Evolutionary conservation across 768 basidiomycete species (phyloP), one percentile per base, ranked within the genome.

Genomic region (Collybia sordida): DNA sequence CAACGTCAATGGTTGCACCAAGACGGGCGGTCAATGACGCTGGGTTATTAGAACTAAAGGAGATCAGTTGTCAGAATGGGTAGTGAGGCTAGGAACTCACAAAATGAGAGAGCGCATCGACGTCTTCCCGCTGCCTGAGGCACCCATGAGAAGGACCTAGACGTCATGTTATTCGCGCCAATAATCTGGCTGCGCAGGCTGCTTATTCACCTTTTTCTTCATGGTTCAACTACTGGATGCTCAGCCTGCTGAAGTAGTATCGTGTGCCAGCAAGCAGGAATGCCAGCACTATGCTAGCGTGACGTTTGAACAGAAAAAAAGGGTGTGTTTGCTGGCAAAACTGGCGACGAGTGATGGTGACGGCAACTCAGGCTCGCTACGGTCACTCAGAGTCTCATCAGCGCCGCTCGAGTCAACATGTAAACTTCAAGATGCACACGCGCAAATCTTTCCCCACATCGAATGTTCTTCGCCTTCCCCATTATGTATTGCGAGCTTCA

Each of bases 41-140:
- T 22, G 93, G 90, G 61, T 96, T 93, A 65, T 96, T 96, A 37
- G 93, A 93, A 66, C 93, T 96, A 61, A 41, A 54, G 43, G 24
- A 28, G 36, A 41, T 57, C 19, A 46, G 45, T 14, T 28, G 27
- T 42, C n/a, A 22, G 12, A 36, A 28, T 48, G 43, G 17, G 22
- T 19, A 36, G 28, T 38, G 49, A 31, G 42, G 49, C 37, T 38
- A 34, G 43, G 46, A 39, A 73, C 91, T 73, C 72, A 95, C 93
- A 99, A 99, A 64, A 99, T 98, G 68, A 99, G 88, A 22, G 94
- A 95, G 47, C 97, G 83, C 97, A 99, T 99, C 4, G 96, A 98
- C 9, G 96, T 98, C 77, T 92, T 93, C 49, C 90, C 90, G 62
- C 90, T 92, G 55, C 91, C 92, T 18, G 90, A 93, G 61, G 94